phyloP scores from a whole-genome alignment of 1,284 basidiomycete genomes.

The Fistulinella cinereoalba region DNA sequence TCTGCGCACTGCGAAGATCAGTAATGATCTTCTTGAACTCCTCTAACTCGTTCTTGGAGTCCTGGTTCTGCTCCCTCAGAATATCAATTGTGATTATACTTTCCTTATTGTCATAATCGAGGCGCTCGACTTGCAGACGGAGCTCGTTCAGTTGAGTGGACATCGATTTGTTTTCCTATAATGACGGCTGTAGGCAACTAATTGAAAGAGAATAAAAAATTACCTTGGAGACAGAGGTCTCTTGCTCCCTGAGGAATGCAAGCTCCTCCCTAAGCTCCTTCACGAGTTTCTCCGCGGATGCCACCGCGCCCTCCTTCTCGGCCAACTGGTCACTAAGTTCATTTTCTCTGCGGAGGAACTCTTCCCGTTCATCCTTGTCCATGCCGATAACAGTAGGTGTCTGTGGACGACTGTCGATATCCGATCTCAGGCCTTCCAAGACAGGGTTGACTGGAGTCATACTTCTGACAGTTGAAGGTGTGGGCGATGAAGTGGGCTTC shows the following conservation, averaged over 20 bases:
- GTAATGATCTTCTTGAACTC: constrained; percentile 82
- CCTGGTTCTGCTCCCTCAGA: constrained; percentile 92
- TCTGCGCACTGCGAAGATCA: constrained; percentile 79
- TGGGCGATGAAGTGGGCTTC: constrained; percentile 61
- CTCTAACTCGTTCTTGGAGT: constrained; percentile 86
- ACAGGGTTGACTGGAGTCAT: constrained; percentile 82
- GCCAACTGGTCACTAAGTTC: constrained; percentile 92
- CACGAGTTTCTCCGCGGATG: constrained; percentile 72
- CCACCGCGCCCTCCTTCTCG: constrained; percentile 84
- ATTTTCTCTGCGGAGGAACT: constrained; percentile 95
- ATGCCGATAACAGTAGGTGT: constrained; percentile 83
- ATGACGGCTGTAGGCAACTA: constrained; percentile 6
- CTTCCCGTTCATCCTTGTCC: constrained; percentile 96
- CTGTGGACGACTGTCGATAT: constrained; percentile 76
- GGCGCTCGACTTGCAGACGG: constrained; percentile 85
- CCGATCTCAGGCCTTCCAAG: constrained; percentile 67
- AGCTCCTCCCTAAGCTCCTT: constrained; percentile 87
- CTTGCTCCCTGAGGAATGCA: constrained; percentile 89
- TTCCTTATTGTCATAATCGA: constrained; percentile 97
- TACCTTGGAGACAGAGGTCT: constrained; percentile 72
- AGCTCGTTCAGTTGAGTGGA: constrained; percentile 90
- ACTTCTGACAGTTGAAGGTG: constrained; percentile 64
- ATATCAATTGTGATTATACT: constrained; percentile 93
- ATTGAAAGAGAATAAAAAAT: constrained; percentile 14
- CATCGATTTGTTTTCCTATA: constrained; percentile 88